Evolutionary conservation across 306 rosid species (phyloP).

Genomic region (Vigna unguiculata): DNA sequence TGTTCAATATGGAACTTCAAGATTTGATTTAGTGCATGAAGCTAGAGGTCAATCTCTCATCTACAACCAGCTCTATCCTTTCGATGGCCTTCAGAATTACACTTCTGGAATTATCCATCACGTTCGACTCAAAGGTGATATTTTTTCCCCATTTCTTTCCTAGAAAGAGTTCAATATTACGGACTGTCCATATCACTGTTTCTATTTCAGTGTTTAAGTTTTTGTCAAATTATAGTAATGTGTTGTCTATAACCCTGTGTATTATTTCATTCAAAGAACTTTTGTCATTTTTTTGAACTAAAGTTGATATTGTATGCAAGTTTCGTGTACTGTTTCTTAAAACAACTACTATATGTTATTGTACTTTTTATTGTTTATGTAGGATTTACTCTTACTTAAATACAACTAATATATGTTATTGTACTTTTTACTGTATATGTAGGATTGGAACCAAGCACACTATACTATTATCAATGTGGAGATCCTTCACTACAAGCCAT

Average conservation of each 20-base stretch:
- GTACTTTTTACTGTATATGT: slow-evolving; percentile 31
- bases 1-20: slow-evolving; percentile 62
- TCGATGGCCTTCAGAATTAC: slow-evolving; percentile 80
- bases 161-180: slow-evolving; percentile 5
- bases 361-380: slow-evolving; percentile 30
- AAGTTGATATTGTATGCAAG: slow-evolving; percentile 1
- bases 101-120: slow-evolving; percentile 94
- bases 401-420: not conserved
- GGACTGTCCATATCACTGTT: not conserved
- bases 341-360: not conserved
- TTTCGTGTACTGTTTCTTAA: slow-evolving; percentile 15
- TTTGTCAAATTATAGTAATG: not conserved
- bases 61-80: slow-evolving; percentile 83
- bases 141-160: slow-evolving; percentile 11
- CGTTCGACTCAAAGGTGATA: slow-evolving; percentile 74
- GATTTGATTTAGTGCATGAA: slow-evolving; percentile 52
- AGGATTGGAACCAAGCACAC: slow-evolving; percentile 73
- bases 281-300: slow-evolving; percentile 24
- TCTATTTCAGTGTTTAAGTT: slow-evolving; percentile 8
- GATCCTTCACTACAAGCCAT: slow-evolving; percentile 70
- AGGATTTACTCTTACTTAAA: slow-evolving; percentile 55
- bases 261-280: slow-evolving; percentile 1
- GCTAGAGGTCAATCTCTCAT: slow-evolving; percentile 75
- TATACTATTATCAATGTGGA: slow-evolving; percentile 76
- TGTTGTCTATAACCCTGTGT: not conserved